phyloP scores from a whole-genome alignment of 345 rosid genomes.

The Eucalyptus marginata region DNA sequence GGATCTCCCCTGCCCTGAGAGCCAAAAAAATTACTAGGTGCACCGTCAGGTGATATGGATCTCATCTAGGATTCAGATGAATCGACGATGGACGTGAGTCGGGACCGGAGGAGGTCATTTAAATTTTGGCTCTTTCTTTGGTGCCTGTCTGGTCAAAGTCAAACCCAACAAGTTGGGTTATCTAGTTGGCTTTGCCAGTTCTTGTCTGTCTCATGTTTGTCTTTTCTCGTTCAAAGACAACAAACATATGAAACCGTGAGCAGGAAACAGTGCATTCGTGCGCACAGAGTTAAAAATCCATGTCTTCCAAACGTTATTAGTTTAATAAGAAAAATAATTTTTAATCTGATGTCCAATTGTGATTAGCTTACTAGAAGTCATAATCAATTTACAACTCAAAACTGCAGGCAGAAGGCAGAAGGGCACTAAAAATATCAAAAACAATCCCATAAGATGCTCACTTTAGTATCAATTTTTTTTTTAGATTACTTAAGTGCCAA shows the following conservation, averaged over 20 bases:
- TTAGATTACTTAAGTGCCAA: not conserved
- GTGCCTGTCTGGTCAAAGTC: not conserved
- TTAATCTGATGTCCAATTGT: not conserved
- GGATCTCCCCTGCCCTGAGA: not conserved
- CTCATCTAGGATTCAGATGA: not conserved
- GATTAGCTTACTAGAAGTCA: not conserved
- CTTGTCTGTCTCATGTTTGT: not conserved
- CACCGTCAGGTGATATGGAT: not conserved
- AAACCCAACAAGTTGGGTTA: not conserved
- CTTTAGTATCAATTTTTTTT: not conserved
- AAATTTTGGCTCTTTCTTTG: not conserved
- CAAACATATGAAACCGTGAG: not conserved
- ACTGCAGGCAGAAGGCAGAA: not conserved
- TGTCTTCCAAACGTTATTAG: not conserved
- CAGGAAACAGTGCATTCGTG: not conserved
- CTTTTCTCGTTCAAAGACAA: not conserved
- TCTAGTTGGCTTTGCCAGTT: not conserved
- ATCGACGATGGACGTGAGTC: not conserved
- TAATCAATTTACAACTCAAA: not conserved
- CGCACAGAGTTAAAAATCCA: not conserved
- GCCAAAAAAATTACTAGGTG: not conserved
- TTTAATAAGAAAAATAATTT: not conserved
- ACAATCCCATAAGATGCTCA: rapidly evolving
- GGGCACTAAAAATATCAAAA: not conserved
- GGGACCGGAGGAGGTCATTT: not conserved